Conservation (phyloP, 192 early-diverging fungal species). For the Linnemannia exigua region DNA sequence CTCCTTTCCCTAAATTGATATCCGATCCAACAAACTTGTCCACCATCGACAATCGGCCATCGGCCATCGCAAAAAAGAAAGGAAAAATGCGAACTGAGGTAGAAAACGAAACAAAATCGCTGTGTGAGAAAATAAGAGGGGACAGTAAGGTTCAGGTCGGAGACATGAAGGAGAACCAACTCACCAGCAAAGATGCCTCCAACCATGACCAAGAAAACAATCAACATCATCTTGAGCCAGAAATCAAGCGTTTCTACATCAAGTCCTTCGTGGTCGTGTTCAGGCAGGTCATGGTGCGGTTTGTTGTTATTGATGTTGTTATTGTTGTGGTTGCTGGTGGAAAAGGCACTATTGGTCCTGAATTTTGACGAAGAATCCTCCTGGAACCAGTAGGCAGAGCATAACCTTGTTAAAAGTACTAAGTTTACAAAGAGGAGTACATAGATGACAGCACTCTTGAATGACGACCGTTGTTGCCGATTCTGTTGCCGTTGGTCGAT, state of each 20-base stretch:
- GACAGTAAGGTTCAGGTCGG: not conserved
- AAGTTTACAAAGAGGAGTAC: constrained; percentile 45
- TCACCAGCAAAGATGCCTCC: constrained; percentile 84
- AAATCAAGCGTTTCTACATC: constrained; percentile 43
- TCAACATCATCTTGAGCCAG: constrained; percentile 63
- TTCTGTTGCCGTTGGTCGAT: not conserved
- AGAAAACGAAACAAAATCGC: not conserved
- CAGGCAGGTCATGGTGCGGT: not conserved
- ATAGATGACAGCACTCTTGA: constrained; percentile 44
- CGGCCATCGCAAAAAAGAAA: constrained; percentile 3
- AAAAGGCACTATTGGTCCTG: not conserved
- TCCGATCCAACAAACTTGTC: not conserved
- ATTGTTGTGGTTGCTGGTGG: not conserved
- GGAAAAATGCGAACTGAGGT: not conserved
- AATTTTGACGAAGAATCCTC: not conserved
- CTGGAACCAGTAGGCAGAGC: not conserved
- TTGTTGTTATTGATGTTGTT: not conserved
- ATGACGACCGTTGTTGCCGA: not conserved
- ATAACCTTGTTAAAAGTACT: constrained; percentile 27
- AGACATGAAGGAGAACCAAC: not conserved
- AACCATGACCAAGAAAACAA: constrained; percentile 74
- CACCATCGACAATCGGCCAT: constrained; percentile 17
- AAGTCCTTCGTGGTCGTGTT: constrained; percentile 15
- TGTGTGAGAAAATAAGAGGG: constrained; percentile 2
- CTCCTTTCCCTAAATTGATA: not conserved